phyloP scores from a whole-genome alignment of 192 early-diverging fungal genomes.

The Irineochytrium annulatum region DNA sequence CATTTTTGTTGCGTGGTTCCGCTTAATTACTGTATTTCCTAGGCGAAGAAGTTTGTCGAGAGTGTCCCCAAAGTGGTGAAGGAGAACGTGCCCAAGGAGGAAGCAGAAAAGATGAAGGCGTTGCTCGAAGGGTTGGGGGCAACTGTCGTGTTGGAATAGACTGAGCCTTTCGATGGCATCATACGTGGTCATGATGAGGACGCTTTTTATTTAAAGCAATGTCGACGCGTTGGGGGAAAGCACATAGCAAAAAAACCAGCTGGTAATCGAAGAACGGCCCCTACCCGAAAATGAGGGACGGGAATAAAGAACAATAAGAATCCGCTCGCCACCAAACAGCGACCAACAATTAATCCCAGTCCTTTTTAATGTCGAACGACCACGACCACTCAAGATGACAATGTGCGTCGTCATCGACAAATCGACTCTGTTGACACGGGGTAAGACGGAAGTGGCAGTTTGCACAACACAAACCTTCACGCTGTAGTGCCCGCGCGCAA shows the following conservation, averaged over 20 bases:
- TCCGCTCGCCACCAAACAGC: neutral
- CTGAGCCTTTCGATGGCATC: too few relatives aligned
- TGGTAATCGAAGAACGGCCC: too few relatives aligned
- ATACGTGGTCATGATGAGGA: too few relatives aligned
- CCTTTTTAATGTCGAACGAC: constrained; percentile 85
- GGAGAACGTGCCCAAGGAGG: constrained; percentile 84
- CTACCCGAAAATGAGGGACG: too few relatives aligned
- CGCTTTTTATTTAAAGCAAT: too few relatives aligned
- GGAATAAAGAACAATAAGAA: constrained; percentile 9
- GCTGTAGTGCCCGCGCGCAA: constrained; percentile 88
- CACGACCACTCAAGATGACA: constrained; percentile 30
- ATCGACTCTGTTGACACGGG: constrained; percentile 36
- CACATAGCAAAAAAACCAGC: too few relatives aligned
- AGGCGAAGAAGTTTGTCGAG: constrained; percentile 99
- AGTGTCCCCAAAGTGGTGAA: constrained; percentile 93
- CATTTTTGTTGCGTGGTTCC: neutral
- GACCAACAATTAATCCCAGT: constrained; percentile 58
- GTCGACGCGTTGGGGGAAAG: too few relatives aligned
- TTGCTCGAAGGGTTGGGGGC: constrained; percentile 88
- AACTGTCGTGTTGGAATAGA: constrained; percentile 89
- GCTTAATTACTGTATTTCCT: constrained; percentile 1
- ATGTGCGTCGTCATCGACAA: constrained; percentile 87
- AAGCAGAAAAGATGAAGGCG: constrained; percentile 98
- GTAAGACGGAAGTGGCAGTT: neutral
- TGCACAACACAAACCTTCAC: constrained; percentile 46